These are phyloP conservation scores for Exophiala lecanii-corni DNA, from an alignment of 2,329 filamentous ascomycete genomes.

Conservation along the genomic window DNA sequence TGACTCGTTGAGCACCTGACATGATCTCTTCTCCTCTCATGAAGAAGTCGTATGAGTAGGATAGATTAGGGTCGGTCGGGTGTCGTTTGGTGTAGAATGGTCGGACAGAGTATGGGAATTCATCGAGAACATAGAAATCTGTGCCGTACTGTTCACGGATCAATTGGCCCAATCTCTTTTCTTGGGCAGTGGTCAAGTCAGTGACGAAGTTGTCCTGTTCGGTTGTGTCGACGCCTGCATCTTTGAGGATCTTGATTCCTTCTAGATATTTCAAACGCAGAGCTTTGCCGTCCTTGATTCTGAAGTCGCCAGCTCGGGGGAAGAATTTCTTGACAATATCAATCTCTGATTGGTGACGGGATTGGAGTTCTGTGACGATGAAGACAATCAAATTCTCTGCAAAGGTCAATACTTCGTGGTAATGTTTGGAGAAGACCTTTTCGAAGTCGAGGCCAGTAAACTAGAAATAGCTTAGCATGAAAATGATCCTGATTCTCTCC, in stretches of 20 bases:
- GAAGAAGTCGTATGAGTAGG: constrained; percentile 66
- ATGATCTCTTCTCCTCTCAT: constrained; percentile 67
- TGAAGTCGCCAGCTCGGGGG: constrained; percentile 48
- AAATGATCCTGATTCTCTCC: too few relatives aligned
- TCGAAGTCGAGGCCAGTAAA: constrained; percentile 51
- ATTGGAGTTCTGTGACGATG: constrained; percentile 44
- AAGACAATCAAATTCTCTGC: constrained; percentile 47
- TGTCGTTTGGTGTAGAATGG: constrained; percentile 91
- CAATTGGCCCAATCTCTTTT: constrained; percentile 72
- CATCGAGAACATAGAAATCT: constrained; percentile 95
- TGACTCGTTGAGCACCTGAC: constrained; percentile 63
- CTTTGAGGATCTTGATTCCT: constrained; percentile 44
- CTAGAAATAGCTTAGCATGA: constrained; percentile 30
- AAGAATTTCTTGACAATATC: constrained; percentile 46
- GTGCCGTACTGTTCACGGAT: constrained; percentile 85
- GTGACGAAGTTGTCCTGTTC: constrained; percentile 47
- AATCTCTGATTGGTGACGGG: constrained; percentile 42
- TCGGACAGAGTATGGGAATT: constrained; percentile 83
- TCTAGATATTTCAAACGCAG: constrained; percentile 48
- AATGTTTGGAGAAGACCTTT: constrained; percentile 47
- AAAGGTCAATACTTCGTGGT: constrained; percentile 48
- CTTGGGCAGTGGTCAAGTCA: constrained; percentile 45
- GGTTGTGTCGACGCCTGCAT: constrained; percentile 47
- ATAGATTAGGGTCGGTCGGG: constrained; percentile 60
- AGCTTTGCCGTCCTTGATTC: constrained; percentile 46